Evolutionary conservation across 2,329 filamentous ascomycete genomes (phyloP), one percentile per base, ranked within the genome.

Genomic region (Ophiosphaerella narmari): DNA sequence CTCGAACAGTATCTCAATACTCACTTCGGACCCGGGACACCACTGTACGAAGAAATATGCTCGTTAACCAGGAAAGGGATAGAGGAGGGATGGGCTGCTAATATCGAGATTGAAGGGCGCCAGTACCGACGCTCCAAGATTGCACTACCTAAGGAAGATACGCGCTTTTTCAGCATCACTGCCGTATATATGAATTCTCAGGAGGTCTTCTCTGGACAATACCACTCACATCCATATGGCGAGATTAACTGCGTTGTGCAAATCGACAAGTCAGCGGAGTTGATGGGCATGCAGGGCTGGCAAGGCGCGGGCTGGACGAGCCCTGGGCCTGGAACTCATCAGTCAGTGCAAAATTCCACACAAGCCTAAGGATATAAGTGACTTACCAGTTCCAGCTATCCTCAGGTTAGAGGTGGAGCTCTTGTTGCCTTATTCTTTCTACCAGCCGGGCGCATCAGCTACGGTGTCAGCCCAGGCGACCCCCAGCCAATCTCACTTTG

Each of bases 231-330:
- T 59, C 80, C 79, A 1, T 82, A 82, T 44, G 80, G 79, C 5
- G 80, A 82, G 69, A 81, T 82, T 60, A 82, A 82, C 57, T 82
- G 80, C 54, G 79, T 82, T 1, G 68, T 82, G 6, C 78, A 78
- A 59, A 69, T 84, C 11, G 80, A 82, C 50, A 52, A 73, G 4
- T 67, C 57, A 4, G 79, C 80, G 2, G 76, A 84, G 68, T 59
- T 84, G 42, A 80, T 75, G 67, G 81, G 81, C 5, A 79, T 84
- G 80, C 74, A 77, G 45, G 80, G 80, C 1, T 84, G 81, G 82
- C 78, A 80, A 59, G 80, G 79, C 0, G 77, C 77, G 0, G 82
- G 82, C 0, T 85, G 82, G 81, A 84, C 82, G 18, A 75, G 73
- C 38, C 79, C 80, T 0, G 80, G 78, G 0, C 76, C 81, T 0